These are phyloP conservation scores for Terfezia claveryi DNA, from an alignment of 495 filamentous ascomycete species.

Conservation along the genomic window DNA sequence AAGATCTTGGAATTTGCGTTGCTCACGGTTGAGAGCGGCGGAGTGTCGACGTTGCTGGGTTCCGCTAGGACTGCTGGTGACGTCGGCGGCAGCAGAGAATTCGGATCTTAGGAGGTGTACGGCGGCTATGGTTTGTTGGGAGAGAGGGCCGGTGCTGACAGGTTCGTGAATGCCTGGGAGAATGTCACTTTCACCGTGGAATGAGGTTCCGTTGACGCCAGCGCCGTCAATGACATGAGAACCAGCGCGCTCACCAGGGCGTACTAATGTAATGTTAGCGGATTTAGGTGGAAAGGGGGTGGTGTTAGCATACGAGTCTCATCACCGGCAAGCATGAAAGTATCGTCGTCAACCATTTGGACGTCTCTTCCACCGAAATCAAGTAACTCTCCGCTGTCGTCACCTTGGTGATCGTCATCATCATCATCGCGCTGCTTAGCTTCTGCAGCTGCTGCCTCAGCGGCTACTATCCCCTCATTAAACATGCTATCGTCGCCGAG, in stretches of 20 bases:
- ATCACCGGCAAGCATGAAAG: conserved; percentile 11
- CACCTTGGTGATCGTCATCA: conserved; percentile 36
- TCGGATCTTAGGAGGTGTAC: conserved; percentile 82
- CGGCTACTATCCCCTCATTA: conserved; percentile 24
- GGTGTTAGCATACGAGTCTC: conserved; percentile 6
- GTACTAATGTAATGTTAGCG: too few relatives aligned
- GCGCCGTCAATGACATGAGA: too few relatives aligned
- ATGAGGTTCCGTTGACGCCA: too few relatives aligned
- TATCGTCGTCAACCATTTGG: conserved; percentile 13
- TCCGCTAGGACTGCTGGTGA: conserved; percentile 31
- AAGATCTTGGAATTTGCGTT: conserved; percentile 73
- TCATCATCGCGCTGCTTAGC: background rate
- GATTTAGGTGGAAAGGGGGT: too few relatives aligned
- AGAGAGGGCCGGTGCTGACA: conserved; percentile 21
- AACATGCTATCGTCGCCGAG: conserved; percentile 43
- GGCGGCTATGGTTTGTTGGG: conserved; percentile 76
- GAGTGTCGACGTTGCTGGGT: conserved; percentile 35
- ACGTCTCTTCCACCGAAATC: conserved; percentile 13
- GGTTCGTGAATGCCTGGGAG: background rate
- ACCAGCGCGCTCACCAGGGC: too few relatives aligned
- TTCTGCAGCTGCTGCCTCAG: conserved; percentile 27
- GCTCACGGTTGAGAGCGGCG: conserved; percentile 22
- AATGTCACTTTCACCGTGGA: too few relatives aligned
- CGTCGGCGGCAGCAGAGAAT: conserved; percentile 25
- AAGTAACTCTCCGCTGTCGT: conserved; percentile 26